phyloP scores from a whole-genome alignment of 2,329 filamentous ascomycete species.

The Scopulariopsis brevicaulis region DNA sequence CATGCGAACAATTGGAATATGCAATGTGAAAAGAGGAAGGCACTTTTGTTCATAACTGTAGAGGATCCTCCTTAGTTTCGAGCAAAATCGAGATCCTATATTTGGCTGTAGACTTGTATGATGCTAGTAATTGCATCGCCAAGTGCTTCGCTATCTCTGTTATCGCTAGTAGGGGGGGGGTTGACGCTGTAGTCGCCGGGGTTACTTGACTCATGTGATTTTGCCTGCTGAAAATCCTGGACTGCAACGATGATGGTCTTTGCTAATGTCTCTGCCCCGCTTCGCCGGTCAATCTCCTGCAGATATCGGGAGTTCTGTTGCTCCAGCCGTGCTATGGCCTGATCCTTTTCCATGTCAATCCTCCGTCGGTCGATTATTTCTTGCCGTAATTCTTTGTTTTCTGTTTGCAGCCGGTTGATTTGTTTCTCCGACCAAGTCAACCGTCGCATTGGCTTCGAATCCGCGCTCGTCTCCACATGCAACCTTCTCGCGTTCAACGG shows the following conservation, averaged over 20 bases:
- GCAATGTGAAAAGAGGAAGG: no score
- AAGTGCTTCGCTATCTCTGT: no score
- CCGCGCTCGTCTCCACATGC: not conserved
- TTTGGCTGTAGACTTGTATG: no score
- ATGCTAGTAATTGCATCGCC: no score
- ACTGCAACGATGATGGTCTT: not conserved
- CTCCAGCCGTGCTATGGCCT: not conserved
- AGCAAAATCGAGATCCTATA: no score
- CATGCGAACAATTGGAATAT: no score
- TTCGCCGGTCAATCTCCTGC: not conserved
- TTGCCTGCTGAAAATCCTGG: not conserved
- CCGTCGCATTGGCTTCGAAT: not conserved
- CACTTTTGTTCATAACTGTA: no score
- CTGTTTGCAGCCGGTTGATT: not conserved
- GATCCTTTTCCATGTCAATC: not conserved
- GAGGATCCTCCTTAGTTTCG: no score
- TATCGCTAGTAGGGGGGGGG: no score
- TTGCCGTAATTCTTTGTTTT: not conserved
- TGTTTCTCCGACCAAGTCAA: no score
- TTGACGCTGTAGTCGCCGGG: no score
- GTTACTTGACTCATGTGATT: no score
- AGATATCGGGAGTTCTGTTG: not conserved
- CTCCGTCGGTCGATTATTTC: not conserved
- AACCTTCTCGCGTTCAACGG: not conserved
- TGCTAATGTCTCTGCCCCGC: not conserved